Evolutionary conservation across 768 basidiomycete genomes (phyloP), one percentile per base, ranked within the genome.

Genomic region (Exidia glandulosa): DNA sequence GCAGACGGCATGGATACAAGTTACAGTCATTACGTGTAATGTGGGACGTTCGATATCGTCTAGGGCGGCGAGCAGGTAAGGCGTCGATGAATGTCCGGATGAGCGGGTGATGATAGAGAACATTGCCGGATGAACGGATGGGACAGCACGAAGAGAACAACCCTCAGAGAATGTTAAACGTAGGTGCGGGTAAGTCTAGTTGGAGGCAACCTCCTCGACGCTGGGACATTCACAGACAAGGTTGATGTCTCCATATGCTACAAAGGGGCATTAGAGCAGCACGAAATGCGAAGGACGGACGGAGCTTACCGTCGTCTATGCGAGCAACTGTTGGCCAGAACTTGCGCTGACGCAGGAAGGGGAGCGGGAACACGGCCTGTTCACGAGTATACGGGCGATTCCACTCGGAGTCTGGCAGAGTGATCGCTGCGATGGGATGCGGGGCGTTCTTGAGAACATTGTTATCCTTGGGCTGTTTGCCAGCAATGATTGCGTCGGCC

Each of bases 261-360:
- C 48, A 59, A 19, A 34, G 57, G 13, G n/a, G 33, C 33, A 58
- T 66, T 29, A 66, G 62, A 60, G 16, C 61, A 33, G 60, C 23
- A 27, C 19, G 34, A 32, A 30, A 47, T 23, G 16, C 2, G 55
- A 37, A 5, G 14, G 55, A 33, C 34, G 14, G 23, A 63, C 52
- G 12, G 9, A 48, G 73, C 86, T 68, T 70, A 94, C 92, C 88
- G 76, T 97, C 95, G 68, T 97, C 94, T 57, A 99, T 82, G 54
- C 95, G 80, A 3, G 90, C 87, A 47, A 94, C 88, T 3, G 89
- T 81, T 1, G 96, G 95, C 96, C 96, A 99, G 76, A 97, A 95
- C 74, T 99, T 99, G 77, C 82, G 88, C 72, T 89, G 86, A 56
- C 77, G 76, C 32, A 99, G 78, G 78, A 84, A 89, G 13, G 87